Conservation (phyloP, 305 asterid genomes). For the Fraxinus platypoda region DNA sequence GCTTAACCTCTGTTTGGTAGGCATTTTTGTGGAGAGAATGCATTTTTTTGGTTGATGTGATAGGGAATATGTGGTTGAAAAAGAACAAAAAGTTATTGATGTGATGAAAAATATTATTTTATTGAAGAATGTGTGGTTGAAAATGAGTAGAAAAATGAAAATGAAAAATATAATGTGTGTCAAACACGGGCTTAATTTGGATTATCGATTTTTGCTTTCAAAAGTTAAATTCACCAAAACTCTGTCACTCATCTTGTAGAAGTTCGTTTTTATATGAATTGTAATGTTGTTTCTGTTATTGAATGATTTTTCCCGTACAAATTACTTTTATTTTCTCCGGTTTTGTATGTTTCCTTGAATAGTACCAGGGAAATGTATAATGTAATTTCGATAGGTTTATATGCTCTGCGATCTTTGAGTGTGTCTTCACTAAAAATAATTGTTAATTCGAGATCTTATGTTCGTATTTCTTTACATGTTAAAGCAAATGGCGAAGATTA, state of each 20-base stretch:
- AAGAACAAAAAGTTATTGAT: too few species aligned
- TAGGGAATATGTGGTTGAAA: too few species aligned
- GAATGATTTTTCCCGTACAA: background rate
- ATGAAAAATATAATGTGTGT: too few species aligned
- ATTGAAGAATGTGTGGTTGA: too few species aligned
- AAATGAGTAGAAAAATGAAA: too few species aligned
- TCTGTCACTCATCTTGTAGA: background rate
- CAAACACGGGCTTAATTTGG: background rate
- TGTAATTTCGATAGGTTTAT: background rate
- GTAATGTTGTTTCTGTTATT: conserved; percentile 8
- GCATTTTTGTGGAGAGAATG: too few species aligned
- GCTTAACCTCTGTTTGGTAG: too few species aligned
- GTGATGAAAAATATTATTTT: too few species aligned
- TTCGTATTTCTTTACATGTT: background rate
- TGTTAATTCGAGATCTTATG: background rate
- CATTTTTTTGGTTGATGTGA: too few species aligned
- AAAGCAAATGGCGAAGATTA: background rate
- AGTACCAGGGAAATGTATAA: background rate
- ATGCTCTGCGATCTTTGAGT: background rate
- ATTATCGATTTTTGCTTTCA: background rate
- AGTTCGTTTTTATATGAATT: background rate
- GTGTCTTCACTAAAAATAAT: background rate
- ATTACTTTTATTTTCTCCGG: background rate
- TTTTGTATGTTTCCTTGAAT: background rate
- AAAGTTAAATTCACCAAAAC: background rate